Conservation (phyloP, 805 yeast species). For the Pichia membranifaciens region DNA sequence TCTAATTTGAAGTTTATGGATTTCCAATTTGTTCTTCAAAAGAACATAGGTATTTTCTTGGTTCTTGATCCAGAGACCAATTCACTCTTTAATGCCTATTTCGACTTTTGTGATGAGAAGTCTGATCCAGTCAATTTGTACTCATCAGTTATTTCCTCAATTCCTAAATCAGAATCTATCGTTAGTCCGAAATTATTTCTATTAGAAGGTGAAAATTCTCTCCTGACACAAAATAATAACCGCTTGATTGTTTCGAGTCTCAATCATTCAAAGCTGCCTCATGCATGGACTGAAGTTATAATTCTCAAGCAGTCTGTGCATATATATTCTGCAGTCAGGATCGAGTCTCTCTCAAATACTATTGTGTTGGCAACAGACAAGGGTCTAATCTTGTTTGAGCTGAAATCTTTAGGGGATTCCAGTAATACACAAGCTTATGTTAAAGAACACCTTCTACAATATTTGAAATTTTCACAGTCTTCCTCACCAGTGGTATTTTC, state of each 20-base stretch:
- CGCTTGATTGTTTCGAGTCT: conserved; percentile 61
- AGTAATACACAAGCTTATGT: conserved; percentile 31
- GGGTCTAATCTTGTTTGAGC: conserved; percentile 60
- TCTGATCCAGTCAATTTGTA: not conserved
- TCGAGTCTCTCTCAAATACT: conserved; percentile 2
- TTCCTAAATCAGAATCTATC: not conserved
- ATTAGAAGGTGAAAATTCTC: not conserved
- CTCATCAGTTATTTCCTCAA: not conserved
- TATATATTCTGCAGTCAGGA: conserved; percentile 52
- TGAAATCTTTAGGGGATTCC: conserved; percentile 30
- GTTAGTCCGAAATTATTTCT: conserved; percentile 1
- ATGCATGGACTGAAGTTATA: conserved; percentile 78
- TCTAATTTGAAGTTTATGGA: no score
- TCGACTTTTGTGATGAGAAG: not conserved
- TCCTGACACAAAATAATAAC: not conserved
- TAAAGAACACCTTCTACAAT: conserved; percentile 78
- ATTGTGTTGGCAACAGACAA: conserved; percentile 41
- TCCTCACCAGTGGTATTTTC: conserved; percentile 19
- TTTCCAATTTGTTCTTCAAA: not conserved
- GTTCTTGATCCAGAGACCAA: not conserved
- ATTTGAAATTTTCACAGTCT: conserved; percentile 51
- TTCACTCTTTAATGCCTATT: not conserved
- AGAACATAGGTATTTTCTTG: conserved; percentile 1
- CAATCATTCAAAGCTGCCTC: conserved; percentile 3
- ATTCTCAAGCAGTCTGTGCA: conserved; percentile 46